Conservation (phyloP, 1,139 yeast species). For the Hansenula sp. region DNA sequence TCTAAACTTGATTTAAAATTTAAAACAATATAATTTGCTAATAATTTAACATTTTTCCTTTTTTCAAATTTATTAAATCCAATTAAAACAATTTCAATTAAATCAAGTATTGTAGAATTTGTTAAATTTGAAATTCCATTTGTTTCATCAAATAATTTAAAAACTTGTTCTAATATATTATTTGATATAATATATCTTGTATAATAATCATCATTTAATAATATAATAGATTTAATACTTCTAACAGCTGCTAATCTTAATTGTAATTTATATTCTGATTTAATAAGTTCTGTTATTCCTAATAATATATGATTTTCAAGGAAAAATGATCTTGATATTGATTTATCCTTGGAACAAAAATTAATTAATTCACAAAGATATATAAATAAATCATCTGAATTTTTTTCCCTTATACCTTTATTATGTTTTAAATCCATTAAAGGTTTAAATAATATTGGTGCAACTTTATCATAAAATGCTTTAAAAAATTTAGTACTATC, state of each 20-base stretch:
- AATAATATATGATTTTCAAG: slow-evolving; percentile 48
- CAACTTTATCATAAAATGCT: slow-evolving; percentile 60
- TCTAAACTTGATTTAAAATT: slow-evolving; percentile 37
- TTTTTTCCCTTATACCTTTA: slow-evolving; percentile 10
- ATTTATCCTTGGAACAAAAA: slow-evolving; percentile 54
- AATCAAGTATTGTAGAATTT: slow-evolving; percentile 72
- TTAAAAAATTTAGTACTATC: slow-evolving; percentile 50
- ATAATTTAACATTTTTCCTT: slow-evolving; percentile 37
- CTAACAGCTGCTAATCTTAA: slow-evolving; percentile 63
- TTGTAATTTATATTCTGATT: slow-evolving; percentile 36
- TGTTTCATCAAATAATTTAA: slow-evolving; percentile 47
- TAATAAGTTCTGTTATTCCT: slow-evolving; percentile 47
- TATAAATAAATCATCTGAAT: slow-evolving; percentile 42
- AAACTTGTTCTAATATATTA: slow-evolving; percentile 46
- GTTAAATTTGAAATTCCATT: slow-evolving; percentile 56
- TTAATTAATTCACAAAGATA: slow-evolving; percentile 66
- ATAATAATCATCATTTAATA: slow-evolving; percentile 58
- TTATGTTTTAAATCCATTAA: slow-evolving; percentile 31
- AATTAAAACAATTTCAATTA: slow-evolving; percentile 49
- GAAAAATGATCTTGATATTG: slow-evolving; percentile 55
- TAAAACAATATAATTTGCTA: slow-evolving; percentile 47
- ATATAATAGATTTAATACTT: slow-evolving; percentile 55
- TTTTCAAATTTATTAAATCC: slow-evolving; percentile 22
- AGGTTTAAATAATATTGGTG: slow-evolving; percentile 52
- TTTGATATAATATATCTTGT: slow-evolving; percentile 52